phyloP scores from a whole-genome alignment of 371 early-diverging fungal species.

The Apophysomyces ossiformis region DNA sequence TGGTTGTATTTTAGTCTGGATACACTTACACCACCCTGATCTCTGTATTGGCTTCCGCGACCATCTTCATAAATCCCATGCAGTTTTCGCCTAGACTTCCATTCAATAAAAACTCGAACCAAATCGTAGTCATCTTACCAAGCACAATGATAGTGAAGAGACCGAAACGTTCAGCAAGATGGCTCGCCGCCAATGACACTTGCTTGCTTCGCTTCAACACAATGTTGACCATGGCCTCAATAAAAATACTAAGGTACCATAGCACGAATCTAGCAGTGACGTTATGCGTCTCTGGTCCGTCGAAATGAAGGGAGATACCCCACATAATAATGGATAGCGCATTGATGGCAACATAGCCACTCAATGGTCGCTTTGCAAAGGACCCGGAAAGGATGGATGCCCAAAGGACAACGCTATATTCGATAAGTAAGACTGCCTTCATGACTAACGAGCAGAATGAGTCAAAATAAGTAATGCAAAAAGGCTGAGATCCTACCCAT shows the following conservation, averaged over 20 bases:
- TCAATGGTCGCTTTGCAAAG: constrained; percentile 29
- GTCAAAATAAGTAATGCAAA: neutral
- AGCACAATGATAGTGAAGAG: constrained; percentile 61
- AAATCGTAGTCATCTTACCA: constrained; percentile 29
- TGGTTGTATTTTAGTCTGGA: neutral
- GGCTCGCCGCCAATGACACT: constrained; percentile 61
- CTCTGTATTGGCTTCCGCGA: constrained; percentile 36
- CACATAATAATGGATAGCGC: constrained; percentile 52
- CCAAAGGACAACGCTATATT: constrained; percentile 40
- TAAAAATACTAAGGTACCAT: constrained; percentile 55
- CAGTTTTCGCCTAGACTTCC: constrained; percentile 45
- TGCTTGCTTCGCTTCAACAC: constrained; percentile 48
- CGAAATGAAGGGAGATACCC: constrained; percentile 47
- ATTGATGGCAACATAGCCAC: constrained; percentile 43
- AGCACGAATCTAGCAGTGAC: constrained; percentile 23
- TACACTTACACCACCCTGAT: constrained; percentile 40
- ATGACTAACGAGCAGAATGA: constrained; percentile 30
- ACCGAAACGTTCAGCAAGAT: constrained; percentile 61
- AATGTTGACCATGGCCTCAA: constrained; percentile 51
- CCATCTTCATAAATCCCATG: constrained; percentile 53
- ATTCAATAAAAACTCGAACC: neutral
- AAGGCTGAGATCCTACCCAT: constrained; percentile 33
- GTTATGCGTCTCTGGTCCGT: neutral
- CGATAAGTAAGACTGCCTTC: constrained; percentile 44
- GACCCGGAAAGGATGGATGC: constrained; percentile 30